phyloP scores from a whole-genome alignment of 2,329 filamentous ascomycete genomes.

The Pseudogymnoascus sp. region DNA sequence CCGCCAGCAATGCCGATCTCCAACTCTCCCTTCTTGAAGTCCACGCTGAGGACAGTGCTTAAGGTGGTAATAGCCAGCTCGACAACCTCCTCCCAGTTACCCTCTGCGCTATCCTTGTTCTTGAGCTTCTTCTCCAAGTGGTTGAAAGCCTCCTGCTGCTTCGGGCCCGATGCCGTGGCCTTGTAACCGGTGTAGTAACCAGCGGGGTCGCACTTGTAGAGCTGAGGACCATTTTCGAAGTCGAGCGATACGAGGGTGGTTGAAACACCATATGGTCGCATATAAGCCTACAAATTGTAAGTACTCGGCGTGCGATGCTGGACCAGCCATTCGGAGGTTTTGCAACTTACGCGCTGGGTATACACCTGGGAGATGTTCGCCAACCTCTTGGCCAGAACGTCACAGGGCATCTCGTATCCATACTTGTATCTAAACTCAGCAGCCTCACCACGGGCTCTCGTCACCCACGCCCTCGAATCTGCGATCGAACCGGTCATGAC shows the following conservation, averaged over 20 bases:
- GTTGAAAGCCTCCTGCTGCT: constrained; percentile 98
- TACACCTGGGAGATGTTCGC: constrained; percentile 99
- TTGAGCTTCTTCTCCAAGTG: constrained; percentile 99
- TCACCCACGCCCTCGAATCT: constrained; percentile 87
- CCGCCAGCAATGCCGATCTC: constrained; percentile 96
- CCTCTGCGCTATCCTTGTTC: constrained; percentile 92
- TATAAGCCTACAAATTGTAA: constrained; percentile 63
- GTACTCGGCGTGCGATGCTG: constrained; percentile 18
- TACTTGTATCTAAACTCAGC: constrained; percentile 98
- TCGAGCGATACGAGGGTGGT: constrained; percentile 93
- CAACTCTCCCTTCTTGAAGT: constrained; percentile 99
- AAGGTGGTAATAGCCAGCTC: constrained; percentile 92
- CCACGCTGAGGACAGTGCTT: constrained; percentile 93
- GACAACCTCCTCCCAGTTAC: constrained; percentile 93
- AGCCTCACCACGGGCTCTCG: constrained; percentile 88
- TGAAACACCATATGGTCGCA: constrained; percentile 93
- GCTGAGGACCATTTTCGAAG: constrained; percentile 81
- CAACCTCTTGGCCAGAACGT: constrained; percentile 90
- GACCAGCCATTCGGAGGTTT: constrained; percentile 10
- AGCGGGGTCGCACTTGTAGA: constrained; percentile 97
- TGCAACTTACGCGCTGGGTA: constrained; percentile 72
- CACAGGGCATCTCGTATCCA: constrained; percentile 98
- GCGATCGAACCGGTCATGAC: constrained; percentile 99
- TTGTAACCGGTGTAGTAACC: constrained; percentile 99
- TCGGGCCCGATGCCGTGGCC: constrained; percentile 91